These are phyloP conservation scores for Clarireedia monteithiana DNA, from an alignment of 2,329 filamentous ascomycete genomes.

Conservation along the genomic window DNA sequence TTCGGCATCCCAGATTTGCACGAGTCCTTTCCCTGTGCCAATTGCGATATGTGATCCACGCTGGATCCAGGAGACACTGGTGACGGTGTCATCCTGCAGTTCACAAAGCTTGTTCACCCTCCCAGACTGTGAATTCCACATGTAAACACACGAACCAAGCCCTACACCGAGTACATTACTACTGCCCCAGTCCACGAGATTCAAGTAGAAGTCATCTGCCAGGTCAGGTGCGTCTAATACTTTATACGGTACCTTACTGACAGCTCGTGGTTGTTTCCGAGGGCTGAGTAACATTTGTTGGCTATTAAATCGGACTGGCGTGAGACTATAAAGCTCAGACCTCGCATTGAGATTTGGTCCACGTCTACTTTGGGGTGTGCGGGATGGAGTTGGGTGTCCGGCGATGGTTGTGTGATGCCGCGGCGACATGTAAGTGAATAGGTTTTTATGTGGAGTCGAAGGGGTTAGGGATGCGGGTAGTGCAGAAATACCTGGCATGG, in stretches of 20 bases:
- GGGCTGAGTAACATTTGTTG: conserved; percentile 91
- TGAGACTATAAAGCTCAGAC: conserved; percentile 91
- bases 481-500: conserved; percentile 45
- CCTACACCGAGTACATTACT: conserved; percentile 92
- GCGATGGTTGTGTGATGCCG: conserved; percentile 57
- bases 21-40: conserved; percentile 86
- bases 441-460: conserved; percentile 93
- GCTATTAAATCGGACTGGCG: conserved; percentile 85
- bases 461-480: conserved; percentile 75
- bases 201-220: conserved; percentile 95
- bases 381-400: conserved; percentile 80
- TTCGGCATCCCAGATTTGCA: conserved; percentile 97
- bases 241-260: conserved; percentile 96
- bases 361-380: conserved; percentile 82
- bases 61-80: conserved; percentile 97
- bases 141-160: conserved; percentile 86
- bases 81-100: conserved; percentile 85
- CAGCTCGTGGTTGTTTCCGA: conserved; percentile 76
- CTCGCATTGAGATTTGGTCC: conserved; percentile 82
- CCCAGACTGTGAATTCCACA: conserved; percentile 93
- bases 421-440: conserved; percentile 86
- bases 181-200: conserved; percentile 95
- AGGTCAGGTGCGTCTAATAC: conserved; percentile 93
- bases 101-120: conserved; percentile 92
- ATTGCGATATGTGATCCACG: conserved; percentile 93